Conservation (phyloP, 768 basidiomycete genomes). For the Saitozyma podzolica region DNA sequence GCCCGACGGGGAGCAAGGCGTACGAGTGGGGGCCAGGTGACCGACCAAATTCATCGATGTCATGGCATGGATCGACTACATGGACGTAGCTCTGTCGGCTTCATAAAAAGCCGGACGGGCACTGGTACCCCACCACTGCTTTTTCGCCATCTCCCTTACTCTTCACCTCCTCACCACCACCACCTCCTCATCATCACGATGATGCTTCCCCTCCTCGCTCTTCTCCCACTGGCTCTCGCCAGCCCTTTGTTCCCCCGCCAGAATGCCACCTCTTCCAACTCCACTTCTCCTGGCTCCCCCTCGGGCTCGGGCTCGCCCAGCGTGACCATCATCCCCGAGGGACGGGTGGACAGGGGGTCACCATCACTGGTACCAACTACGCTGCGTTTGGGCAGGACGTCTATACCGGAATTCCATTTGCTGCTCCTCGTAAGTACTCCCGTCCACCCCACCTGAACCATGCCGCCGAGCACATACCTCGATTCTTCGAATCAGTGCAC, state of each 20-base stretch:
- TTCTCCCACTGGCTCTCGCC: not conserved
- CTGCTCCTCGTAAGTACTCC: slow-evolving; percentile 35
- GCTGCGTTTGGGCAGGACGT: slow-evolving; percentile 26
- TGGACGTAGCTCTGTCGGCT: too few relatives aligned
- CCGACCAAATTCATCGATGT: too few relatives aligned
- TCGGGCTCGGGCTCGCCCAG: slow-evolving; percentile 6
- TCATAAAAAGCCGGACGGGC: too few relatives aligned
- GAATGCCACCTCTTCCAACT: slow-evolving; percentile 3
- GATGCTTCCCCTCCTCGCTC: not conserved
- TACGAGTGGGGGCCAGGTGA: too few relatives aligned
- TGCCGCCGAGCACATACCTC: not conserved
- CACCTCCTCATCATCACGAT: not conserved
- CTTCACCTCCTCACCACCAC: too few relatives aligned
- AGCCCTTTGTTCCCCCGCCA: not conserved
- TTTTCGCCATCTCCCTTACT: too few relatives aligned
- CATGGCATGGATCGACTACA: too few relatives aligned
- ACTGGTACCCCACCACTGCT: too few relatives aligned
- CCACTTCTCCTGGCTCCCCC: slow-evolving; percentile 6
- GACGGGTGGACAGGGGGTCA: slow-evolving; percentile 20
- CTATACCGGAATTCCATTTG: slow-evolving; percentile 49
- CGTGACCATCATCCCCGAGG: slow-evolving; percentile 35
- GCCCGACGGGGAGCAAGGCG: too few relatives aligned
- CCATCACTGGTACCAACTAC: slow-evolving; percentile 25
- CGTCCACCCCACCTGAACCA: not conserved
- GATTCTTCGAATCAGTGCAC: not conserved